Evolutionary conservation across 2,329 filamentous ascomycete species (phyloP).

Genomic region (Aspergillus glaucus): DNA sequence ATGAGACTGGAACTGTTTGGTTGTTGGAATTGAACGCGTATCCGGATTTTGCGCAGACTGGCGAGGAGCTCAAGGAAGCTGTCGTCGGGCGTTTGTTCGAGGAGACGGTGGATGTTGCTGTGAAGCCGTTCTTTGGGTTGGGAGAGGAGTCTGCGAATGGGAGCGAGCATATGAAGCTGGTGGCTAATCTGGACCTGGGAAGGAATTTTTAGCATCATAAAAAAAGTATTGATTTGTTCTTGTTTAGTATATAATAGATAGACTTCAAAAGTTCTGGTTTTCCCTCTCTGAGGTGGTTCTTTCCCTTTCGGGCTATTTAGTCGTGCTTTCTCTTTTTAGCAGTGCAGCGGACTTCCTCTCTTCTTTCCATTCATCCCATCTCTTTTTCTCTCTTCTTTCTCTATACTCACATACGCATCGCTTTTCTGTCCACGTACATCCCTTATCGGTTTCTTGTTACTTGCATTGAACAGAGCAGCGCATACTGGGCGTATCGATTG

Average conservation of each 20-base stretch:
- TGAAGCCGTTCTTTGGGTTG: constrained; percentile 61
- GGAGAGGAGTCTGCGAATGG: constrained; percentile 13
- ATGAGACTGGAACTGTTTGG: constrained; percentile 58
- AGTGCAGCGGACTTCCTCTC: neutral
- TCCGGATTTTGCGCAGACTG: constrained; percentile 92
- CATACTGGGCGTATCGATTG: neutral
- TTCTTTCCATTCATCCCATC: neutral
- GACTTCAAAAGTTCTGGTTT: neutral
- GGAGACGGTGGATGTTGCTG: constrained; percentile 61
- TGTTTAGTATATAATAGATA: neutral
- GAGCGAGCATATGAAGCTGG: constrained; percentile 30
- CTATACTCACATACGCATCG: neutral
- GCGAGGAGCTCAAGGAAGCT: constrained; percentile 58
- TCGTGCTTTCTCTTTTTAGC: neutral
- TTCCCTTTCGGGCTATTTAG: neutral
- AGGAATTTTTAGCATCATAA: constrained; percentile 15
- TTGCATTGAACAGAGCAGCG: neutral
- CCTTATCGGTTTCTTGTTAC: neutral
- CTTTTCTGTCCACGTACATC: neutral
- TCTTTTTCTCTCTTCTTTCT: neutral
- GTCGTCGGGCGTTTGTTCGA: constrained; percentile 73
- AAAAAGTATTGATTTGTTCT: neutral
- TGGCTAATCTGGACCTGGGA: constrained; percentile 37
- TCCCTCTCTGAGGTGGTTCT: neutral
- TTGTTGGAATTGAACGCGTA: constrained; percentile 92